phyloP scores from a whole-genome alignment of 2,329 filamentous ascomycete species.

The Xylariales sp. region DNA sequence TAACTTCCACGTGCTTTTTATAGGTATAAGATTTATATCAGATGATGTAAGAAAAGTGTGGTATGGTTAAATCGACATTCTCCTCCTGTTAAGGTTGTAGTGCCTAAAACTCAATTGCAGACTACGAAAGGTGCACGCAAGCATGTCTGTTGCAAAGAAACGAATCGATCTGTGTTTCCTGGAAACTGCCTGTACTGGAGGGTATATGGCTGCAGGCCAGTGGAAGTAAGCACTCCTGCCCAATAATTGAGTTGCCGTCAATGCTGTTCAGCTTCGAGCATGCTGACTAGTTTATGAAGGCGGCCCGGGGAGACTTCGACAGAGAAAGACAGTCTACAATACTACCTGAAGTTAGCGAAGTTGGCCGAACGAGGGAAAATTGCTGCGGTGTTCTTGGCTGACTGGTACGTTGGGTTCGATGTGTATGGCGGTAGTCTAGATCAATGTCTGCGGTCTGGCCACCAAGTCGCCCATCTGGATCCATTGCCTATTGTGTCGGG shows the following conservation, averaged over 20 bases:
- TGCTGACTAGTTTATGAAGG: not conserved
- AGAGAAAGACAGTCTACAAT: constrained; percentile 7
- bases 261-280: not conserved
- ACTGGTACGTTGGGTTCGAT: constrained; percentile 7
- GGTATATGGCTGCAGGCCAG: constrained; percentile 7
- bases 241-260: too few species aligned
- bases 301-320: constrained; percentile 3
- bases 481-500: constrained; percentile 39
- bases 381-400: constrained; percentile 8
- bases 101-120: too few species aligned
- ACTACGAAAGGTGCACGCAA: too few species aligned
- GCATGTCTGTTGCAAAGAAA: too few species aligned
- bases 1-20: too few species aligned
- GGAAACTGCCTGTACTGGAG: constrained; percentile 3
- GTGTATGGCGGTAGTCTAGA: constrained; percentile 8
- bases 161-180: constrained; percentile 6
- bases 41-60: too few species aligned
- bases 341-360: constrained; percentile 7
- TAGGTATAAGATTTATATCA: too few species aligned
- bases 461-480: constrained; percentile 8
- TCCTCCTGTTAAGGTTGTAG: too few species aligned
- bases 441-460: not conserved
- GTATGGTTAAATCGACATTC: too few species aligned
- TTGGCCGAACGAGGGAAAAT: constrained; percentile 6
- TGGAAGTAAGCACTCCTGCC: constrained; percentile 10